A percentile compares a stretch with the other conserved stretches of the same genome.
Conservation (phyloP, 2,329 filamentous ascomycete genomes). For the Westerdykella ornata region DNA sequence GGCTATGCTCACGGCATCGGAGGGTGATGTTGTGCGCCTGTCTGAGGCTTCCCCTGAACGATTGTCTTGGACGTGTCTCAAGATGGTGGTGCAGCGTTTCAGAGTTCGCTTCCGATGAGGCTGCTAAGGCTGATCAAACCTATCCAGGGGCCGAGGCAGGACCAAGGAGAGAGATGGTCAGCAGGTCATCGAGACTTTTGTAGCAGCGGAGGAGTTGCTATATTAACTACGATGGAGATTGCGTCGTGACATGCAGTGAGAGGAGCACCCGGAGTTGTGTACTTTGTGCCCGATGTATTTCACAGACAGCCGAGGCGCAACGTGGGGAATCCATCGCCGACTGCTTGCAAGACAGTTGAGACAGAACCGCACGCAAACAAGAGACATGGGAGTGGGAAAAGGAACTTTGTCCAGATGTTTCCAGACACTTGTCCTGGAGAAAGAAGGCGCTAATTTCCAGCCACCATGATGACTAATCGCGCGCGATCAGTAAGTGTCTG, state of each 20-base stretch:
- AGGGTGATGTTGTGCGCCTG: no score
- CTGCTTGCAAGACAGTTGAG: no score
- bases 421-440: background rate
- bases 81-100: constrained; percentile 28
- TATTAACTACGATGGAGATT: background rate
- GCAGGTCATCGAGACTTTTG: background rate
- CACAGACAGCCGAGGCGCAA: no score
- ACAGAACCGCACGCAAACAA: no score
- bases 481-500: no score
- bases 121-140: constrained; percentile 19
- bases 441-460: background rate
- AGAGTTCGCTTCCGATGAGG: constrained; percentile 22
- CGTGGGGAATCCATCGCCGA: no score
- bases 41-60: constrained; percentile 16
- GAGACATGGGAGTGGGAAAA: no score
- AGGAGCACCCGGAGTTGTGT: no score
- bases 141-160: constrained; percentile 22
- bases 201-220: background rate
- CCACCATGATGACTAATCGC: background rate
- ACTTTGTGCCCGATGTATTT: no score
- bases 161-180: constrained; percentile 8
- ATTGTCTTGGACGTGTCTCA: constrained; percentile 35
- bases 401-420: background rate
- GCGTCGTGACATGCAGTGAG: background rate
- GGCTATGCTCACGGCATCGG: no score